Evolutionary conservation across 306 rosid genomes (phyloP).

Genomic region (Ormosia emarginata): DNA sequence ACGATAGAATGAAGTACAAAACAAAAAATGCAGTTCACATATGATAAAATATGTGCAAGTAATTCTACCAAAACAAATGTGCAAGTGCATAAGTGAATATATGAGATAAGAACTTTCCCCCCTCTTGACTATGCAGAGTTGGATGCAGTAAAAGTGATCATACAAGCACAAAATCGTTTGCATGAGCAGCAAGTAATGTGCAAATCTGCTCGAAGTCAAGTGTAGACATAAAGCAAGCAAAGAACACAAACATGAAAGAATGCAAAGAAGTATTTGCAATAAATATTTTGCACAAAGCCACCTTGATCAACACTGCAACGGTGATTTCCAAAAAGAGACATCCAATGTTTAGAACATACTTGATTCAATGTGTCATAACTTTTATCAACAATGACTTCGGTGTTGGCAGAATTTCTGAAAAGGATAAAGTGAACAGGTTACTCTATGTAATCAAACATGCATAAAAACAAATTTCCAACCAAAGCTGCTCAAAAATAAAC

Average conservation of each 20-base stretch:
- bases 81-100: not conserved
- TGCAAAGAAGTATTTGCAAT: not conserved
- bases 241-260: not conserved
- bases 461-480: not conserved
- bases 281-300: conserved; percentile 5
- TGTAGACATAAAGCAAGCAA: not conserved
- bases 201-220: not conserved
- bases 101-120: not conserved
- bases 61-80: not conserved
- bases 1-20: not conserved
- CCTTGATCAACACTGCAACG: conserved; percentile 10
- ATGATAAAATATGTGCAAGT: not conserved
- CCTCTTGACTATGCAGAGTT: not conserved
- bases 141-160: not conserved
- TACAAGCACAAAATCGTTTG: not conserved
- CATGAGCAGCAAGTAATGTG: not conserved
- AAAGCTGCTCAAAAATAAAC: conserved; percentile 7
- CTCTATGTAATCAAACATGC: conserved; percentile 8
- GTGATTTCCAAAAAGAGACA: conserved; percentile 3
- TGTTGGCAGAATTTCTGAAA: conserved; percentile 45
- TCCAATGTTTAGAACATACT: conserved; percentile 38
- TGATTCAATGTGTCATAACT: conserved; percentile 31
- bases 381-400: conserved; percentile 30
- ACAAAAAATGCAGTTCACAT: not conserved
- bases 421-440: conserved; percentile 25